Percentiles rank a stretch among this genome's conserved stretches.
Evolutionary conservation across 805 yeast species (phyloP).

Genomic region (Kazachstania bromeliacearum): DNA sequence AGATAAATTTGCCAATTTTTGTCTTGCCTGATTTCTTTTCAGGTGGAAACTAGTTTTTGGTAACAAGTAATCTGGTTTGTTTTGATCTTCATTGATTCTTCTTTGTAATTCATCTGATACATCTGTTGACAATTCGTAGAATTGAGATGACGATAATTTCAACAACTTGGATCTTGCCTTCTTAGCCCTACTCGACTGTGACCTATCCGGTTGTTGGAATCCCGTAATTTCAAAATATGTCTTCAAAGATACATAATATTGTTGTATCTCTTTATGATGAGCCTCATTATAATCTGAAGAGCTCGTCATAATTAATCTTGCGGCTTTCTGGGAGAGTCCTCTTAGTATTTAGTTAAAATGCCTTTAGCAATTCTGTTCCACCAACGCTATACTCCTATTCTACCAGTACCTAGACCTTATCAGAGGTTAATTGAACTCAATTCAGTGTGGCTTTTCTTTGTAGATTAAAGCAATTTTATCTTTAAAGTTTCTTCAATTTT

Average conservation of each 20-base stretch:
- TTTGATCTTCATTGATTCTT: constrained; percentile 51
- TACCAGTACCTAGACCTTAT: too few relatives aligned
- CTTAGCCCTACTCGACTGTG: constrained; percentile 45
- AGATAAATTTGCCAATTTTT: constrained; percentile 78
- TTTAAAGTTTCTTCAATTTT: too few relatives aligned
- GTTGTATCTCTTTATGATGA: constrained; percentile 16
- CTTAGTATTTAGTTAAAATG: too few relatives aligned
- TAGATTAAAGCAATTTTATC: too few relatives aligned
- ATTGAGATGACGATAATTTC: constrained; percentile 73
- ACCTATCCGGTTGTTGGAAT: constrained; percentile 20
- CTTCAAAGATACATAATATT: constrained; percentile 22
- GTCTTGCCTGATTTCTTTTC: constrained; percentile 90
- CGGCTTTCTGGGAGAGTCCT: too few relatives aligned
- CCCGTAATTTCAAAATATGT: constrained; percentile 25
- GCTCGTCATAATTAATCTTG: neutral
- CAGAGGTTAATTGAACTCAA: too few relatives aligned
- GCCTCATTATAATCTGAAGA: neutral
- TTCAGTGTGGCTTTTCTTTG: too few relatives aligned
- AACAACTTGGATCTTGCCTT: constrained; percentile 80
- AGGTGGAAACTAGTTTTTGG: constrained; percentile 77
- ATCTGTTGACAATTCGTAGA: constrained; percentile 84
- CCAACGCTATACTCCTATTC: too few relatives aligned
- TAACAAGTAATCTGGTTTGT: constrained; percentile 52
- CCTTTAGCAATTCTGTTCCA: too few relatives aligned
- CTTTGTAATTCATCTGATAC: constrained; percentile 88